These are phyloP conservation scores for Bacterosira constricta DNA, from an alignment of 108 stramenopile species.

Conservation along the genomic window DNA sequence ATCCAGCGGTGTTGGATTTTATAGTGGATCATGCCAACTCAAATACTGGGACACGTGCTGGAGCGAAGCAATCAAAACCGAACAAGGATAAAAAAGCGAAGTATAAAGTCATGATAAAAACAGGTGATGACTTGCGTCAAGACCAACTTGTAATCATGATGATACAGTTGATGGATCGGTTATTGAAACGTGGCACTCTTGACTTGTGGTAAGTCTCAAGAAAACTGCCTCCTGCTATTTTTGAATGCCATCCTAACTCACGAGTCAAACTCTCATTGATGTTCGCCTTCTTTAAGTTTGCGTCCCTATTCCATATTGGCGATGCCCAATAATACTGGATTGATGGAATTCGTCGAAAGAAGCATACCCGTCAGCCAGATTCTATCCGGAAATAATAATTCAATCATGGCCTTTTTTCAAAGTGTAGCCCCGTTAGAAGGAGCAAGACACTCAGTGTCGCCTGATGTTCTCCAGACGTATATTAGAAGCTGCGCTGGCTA, in stretches of 20 bases:
- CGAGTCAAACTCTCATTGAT: neutral
- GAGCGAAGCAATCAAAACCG: slow-evolving; percentile 5
- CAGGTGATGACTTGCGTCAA: slow-evolving; percentile 98
- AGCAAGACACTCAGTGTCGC: slow-evolving; percentile 57
- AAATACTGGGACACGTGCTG: neutral
- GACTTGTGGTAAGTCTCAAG: slow-evolving; percentile 73
- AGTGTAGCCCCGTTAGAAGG: slow-evolving; percentile 64
- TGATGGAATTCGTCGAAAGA: slow-evolving; percentile 96
- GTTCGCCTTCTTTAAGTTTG: slow-evolving; percentile 22
- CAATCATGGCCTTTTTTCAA: slow-evolving; percentile 78
- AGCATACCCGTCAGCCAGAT: slow-evolving; percentile 92
- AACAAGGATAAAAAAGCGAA: slow-evolving; percentile 27
- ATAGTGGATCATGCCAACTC: slow-evolving; percentile 53
- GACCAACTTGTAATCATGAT: slow-evolving; percentile 98
- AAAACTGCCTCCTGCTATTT: slow-evolving; percentile 64
- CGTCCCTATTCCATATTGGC: slow-evolving; percentile 74
- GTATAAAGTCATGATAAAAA: slow-evolving; percentile 96
- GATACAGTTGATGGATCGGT: slow-evolving; percentile 96
- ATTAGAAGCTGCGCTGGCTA: slow-evolving; percentile 86
- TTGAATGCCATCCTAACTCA: slow-evolving; percentile 45
- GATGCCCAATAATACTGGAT: slow-evolving; percentile 88
- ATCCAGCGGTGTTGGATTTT: slow-evolving; percentile 95
- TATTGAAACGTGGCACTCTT: slow-evolving; percentile 94
- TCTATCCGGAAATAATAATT: slow-evolving; percentile 83
- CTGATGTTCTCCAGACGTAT: slow-evolving; percentile 74